phyloP scores from a whole-genome alignment of 1,284 basidiomycete species.

The Trametes polyzona region DNA sequence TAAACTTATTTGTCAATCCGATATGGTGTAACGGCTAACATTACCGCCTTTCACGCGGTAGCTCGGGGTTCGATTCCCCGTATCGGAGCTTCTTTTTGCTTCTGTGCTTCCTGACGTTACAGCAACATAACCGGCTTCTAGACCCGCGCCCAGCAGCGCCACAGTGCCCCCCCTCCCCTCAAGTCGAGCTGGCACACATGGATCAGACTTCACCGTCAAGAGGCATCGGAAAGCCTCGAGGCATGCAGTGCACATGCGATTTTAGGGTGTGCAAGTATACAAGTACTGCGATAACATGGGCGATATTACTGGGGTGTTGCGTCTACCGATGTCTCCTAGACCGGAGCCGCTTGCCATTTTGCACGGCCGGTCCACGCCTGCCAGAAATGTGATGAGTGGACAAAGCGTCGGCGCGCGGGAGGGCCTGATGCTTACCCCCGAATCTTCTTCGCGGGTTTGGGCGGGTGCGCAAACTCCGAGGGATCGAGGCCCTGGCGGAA shows the following conservation, averaged over 20 bases:
- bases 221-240: background rate
- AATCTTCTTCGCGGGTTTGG: conserved; percentile 71
- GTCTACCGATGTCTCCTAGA: conserved; percentile 50
- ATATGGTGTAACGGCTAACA: conserved; percentile 77
- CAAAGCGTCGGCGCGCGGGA: background rate
- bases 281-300: conserved; percentile 1
- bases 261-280: conserved; percentile 11
- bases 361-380: conserved; percentile 68
- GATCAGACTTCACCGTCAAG: background rate
- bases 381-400: background rate
- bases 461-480: conserved; percentile 63
- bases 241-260: background rate
- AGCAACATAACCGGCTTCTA: too few species aligned
- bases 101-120: too few species aligned
- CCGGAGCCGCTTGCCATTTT: conserved; percentile 75
- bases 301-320: background rate
- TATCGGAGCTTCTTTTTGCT: conserved; percentile 50
- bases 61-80: conserved; percentile 82
- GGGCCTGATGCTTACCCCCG: conserved; percentile 60
- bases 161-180: background rate
- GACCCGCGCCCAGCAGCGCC: background rate
- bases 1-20: conserved; percentile 36
- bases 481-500: conserved; percentile 63
- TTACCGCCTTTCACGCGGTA: conserved; percentile 77
- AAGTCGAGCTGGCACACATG: background rate